A percentile compares a stretch with the other conserved stretches of the same genome.
Evolutionary conservation across 768 basidiomycete species (phyloP).

Genomic region (Strobilomyces dryophilus): DNA sequence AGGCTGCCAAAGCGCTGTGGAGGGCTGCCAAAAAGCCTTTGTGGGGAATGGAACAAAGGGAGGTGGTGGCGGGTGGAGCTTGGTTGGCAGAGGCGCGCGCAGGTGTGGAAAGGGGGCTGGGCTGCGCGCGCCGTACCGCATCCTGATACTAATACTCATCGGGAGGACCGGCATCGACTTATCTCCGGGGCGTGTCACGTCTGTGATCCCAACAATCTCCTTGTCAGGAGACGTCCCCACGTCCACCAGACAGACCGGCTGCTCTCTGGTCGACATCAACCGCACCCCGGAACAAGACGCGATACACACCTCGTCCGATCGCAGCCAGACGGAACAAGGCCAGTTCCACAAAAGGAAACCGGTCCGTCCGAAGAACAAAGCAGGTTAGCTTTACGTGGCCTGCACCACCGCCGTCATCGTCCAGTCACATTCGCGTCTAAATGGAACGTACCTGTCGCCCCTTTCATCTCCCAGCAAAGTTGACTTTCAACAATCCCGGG

Average conservation of each 20-base stretch:
- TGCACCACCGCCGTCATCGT: no score
- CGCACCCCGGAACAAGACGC: neutral
- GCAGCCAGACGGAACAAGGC: neutral
- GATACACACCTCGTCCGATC: neutral
- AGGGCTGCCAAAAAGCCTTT: constrained; percentile 22
- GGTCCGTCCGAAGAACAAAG: neutral
- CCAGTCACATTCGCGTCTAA: no score
- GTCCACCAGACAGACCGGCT: neutral
- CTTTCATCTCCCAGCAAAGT: neutral
- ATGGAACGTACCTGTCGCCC: no score
- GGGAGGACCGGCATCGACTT: constrained; percentile 3
- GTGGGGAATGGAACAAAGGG: constrained; percentile 25
- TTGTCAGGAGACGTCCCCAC: neutral
- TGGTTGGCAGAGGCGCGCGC: neutral
- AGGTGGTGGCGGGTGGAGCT: constrained; percentile 2
- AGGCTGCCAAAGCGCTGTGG: constrained; percentile 11
- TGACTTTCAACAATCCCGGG: no score
- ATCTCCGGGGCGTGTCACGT: constrained; percentile 9
- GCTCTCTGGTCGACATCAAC: neutral
- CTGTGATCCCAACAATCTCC: constrained; percentile 10
- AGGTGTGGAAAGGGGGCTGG: neutral
- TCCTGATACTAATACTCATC: constrained; percentile 16
- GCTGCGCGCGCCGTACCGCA: constrained; percentile 2
- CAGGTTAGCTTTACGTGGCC: no score
- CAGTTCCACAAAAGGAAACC: neutral